phyloP scores from a whole-genome alignment of 1,284 basidiomycete species.

The Fistulina hepatica region DNA sequence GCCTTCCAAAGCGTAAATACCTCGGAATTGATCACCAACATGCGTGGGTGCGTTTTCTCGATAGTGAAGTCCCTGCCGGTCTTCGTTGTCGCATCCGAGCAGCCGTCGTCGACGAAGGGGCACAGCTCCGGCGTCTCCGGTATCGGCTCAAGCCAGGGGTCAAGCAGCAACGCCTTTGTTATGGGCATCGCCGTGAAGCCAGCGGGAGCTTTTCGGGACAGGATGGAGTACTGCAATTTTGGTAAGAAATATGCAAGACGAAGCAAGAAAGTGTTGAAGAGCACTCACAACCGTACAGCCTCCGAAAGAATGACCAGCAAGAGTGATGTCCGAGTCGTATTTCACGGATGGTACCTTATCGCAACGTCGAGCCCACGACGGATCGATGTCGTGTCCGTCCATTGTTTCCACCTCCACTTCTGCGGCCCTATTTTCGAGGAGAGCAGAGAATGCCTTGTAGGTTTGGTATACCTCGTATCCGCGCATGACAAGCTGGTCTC shows the following conservation, averaged over 20 bases:
- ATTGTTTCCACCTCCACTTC: slow-evolving; percentile 25
- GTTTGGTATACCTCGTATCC: slow-evolving; percentile 55
- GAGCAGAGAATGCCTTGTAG: slow-evolving; percentile 32
- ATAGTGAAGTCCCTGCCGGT: too few species aligned
- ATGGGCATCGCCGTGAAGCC: slow-evolving; percentile 37
- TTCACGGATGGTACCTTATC: slow-evolving; percentile 25
- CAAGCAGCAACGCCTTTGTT: slow-evolving; percentile 46
- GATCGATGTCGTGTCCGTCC: slow-evolving; percentile 29
- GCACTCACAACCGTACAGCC: slow-evolving; percentile 56
- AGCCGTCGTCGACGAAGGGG: slow-evolving; percentile 15
- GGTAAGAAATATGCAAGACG: not conserved
- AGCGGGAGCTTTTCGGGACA: slow-evolving; percentile 33
- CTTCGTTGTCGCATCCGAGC: not conserved
- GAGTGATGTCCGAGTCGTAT: slow-evolving; percentile 33
- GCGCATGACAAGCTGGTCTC: slow-evolving; percentile 60
- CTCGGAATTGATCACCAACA: slow-evolving; percentile 65
- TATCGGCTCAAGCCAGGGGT: slow-evolving; percentile 74
- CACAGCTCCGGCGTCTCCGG: slow-evolving; percentile 43
- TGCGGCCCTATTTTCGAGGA: slow-evolving; percentile 26
- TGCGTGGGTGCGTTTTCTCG: slow-evolving; percentile 18
- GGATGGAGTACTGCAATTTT: slow-evolving; percentile 35
- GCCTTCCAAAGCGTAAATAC: slow-evolving; percentile 64
- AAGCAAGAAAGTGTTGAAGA: slow-evolving; percentile 11
- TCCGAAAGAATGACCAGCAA: slow-evolving; percentile 71
- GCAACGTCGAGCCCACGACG: slow-evolving; percentile 27